phyloP scores from a whole-genome alignment of 768 basidiomycete species.

The Jaapia argillacea region DNA sequence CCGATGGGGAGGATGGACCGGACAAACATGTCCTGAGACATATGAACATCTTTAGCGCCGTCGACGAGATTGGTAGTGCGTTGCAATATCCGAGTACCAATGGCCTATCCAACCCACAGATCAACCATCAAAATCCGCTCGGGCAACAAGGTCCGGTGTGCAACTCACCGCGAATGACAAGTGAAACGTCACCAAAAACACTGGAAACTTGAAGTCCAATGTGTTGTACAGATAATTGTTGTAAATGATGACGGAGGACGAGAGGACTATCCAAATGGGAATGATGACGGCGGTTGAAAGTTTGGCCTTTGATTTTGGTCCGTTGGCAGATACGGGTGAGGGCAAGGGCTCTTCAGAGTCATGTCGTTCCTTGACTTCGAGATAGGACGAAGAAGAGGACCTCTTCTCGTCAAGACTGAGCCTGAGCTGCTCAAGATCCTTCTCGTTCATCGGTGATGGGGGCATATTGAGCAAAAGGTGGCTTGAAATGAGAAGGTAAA shows the following conservation, averaged over 20 bases:
- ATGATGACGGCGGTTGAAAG: conserved; percentile 66
- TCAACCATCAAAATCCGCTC: not conserved
- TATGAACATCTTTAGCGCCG: conserved; percentile 65
- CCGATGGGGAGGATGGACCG: conserved; percentile 91
- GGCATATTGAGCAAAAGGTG: too few species aligned
- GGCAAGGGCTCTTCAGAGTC: conserved; percentile 29
- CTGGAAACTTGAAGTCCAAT: conserved; percentile 79
- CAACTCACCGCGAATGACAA: conserved; percentile 48
- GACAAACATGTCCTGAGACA: conserved; percentile 71
- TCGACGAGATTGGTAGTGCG: conserved; percentile 77
- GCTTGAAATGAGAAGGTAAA: too few species aligned
- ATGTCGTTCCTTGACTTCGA: not conserved
- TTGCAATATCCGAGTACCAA: conserved; percentile 80
- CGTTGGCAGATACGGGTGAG: conserved; percentile 40
- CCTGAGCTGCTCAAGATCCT: not conserved
- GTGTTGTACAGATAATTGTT: conserved; percentile 87
- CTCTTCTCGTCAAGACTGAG: not conserved
- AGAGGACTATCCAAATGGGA: conserved; percentile 88
- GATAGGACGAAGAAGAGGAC: not conserved
- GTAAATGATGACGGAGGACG: conserved; percentile 89
- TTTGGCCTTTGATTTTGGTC: conserved; percentile 30
- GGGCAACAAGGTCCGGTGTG: conserved; percentile 1
- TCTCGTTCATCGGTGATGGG: too few species aligned
- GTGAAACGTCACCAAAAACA: conserved; percentile 90
- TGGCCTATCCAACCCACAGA: conserved; percentile 29